A percentile compares a stretch with the other conserved stretches of the same genome.
Conservation (phyloP, 176 grass and related monocot genomes). For the Avena eriantha region DNA sequence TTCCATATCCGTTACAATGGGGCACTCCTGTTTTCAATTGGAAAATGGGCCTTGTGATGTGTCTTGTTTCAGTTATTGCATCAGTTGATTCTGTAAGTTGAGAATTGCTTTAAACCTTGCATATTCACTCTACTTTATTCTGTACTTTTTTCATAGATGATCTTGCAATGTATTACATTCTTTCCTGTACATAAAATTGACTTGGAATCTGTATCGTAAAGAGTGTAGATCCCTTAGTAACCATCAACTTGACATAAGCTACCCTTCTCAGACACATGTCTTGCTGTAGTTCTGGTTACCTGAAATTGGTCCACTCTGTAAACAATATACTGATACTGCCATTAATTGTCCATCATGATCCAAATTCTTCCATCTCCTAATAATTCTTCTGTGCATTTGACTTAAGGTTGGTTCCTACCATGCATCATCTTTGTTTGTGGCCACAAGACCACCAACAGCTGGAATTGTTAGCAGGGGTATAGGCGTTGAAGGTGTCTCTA, state of each 20-base stretch:
- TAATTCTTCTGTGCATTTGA: slow-evolving; percentile 31
- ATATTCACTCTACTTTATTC: slow-evolving; percentile 26
- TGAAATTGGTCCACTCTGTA: slow-evolving; percentile 2
- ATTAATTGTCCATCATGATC: background rate
- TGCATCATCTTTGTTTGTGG: slow-evolving; percentile 93
- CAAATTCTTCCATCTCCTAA: slow-evolving; percentile 32
- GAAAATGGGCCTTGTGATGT: slow-evolving; percentile 97
- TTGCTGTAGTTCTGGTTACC: background rate
- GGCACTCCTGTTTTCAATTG: slow-evolving; percentile 91
- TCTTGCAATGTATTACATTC: background rate
- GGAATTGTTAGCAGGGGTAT: slow-evolving; percentile 96
- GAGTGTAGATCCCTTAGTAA: slow-evolving; percentile 22
- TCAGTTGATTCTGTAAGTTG: slow-evolving; percentile 93
- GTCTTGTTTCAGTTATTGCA: slow-evolving; percentile 84
- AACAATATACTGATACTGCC: slow-evolving; percentile 6
- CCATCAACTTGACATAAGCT: slow-evolving; percentile 24
- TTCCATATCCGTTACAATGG: slow-evolving; percentile 97
- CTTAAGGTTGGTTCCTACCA: slow-evolving; percentile 94
- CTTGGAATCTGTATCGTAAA: background rate
- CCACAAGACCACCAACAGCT: slow-evolving; percentile 86
- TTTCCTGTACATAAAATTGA: background rate
- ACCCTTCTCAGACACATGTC: slow-evolving; percentile 12
- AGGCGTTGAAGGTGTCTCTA: slow-evolving; percentile 84
- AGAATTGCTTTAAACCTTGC: slow-evolving; percentile 30
- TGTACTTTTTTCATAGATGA: slow-evolving; percentile 24